Conservation (phyloP, 108 stramenopile genomes). For the Nitzschia palea region DNA sequence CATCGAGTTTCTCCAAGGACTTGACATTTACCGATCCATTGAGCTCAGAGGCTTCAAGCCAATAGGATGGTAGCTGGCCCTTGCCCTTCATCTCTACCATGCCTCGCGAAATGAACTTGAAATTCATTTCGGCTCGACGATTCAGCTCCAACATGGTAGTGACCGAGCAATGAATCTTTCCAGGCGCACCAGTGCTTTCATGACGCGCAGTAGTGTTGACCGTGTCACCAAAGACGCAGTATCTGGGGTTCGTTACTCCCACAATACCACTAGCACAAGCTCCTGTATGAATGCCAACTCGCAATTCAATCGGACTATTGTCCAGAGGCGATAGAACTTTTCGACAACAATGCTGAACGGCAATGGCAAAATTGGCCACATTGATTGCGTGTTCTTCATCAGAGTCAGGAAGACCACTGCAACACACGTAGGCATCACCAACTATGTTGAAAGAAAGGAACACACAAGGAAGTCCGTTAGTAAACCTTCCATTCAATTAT, state of each 20-base stretch:
- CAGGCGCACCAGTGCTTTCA: conserved; percentile 38
- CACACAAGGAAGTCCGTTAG: too few relatives aligned
- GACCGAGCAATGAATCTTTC: conserved; percentile 43
- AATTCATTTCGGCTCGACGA: not conserved
- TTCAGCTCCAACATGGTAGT: not conserved
- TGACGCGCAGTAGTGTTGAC: conserved; percentile 53
- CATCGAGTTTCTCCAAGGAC: not conserved
- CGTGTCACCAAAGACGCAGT: conserved; percentile 61
- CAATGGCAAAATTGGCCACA: conserved; percentile 51
- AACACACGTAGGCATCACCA: conserved; percentile 9
- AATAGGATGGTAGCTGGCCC: not conserved
- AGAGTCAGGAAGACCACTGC: conserved; percentile 36
- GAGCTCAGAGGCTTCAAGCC: not conserved
- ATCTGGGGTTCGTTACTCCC: conserved; percentile 24
- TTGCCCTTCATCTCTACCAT: not conserved
- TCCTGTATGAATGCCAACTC: conserved; percentile 7
- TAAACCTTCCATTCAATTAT: too few relatives aligned
- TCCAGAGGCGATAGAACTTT: conserved; percentile 29
- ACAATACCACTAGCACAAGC: not conserved
- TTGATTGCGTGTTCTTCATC: conserved; percentile 46
- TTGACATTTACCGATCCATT: not conserved
- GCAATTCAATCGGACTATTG: conserved; percentile 20
- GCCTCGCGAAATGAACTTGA: not conserved
- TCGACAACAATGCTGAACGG: conserved; percentile 29
- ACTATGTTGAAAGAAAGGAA: too few relatives aligned